Base-by-base conservation (phyloP, 495 filamentous ascomycete genomes). In the Xylaria acuta region DNA sequence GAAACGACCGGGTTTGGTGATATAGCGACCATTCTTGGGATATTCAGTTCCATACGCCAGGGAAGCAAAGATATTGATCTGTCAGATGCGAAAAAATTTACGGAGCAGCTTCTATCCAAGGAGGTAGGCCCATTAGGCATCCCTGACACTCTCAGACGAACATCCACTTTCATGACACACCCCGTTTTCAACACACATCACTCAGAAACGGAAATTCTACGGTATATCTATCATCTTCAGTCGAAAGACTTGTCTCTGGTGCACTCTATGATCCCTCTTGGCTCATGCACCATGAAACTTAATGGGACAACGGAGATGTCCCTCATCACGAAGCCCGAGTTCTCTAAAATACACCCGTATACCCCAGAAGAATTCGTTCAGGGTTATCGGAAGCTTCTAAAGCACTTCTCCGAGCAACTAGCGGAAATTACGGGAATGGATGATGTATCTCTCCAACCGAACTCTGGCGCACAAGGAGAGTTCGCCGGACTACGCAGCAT, bases 271-370 rank as follows among this genome's bases (percentile, higher is more conserved):
- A 99, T 99, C 73, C 95, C 96, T 8, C 89, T 99, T n/a, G 96
- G 96, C 36, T 98, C 97, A 22, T 99, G 96, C 86, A 99, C 96
- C 30, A 99, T 99, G 96, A 99, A 99, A 87, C 90, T 99, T 54
- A 99, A 99, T 78, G 94, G 93, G 69, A 97, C 95, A 41, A 92
- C 93, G 20, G 95, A 98, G 80, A 98, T 97, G 93, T 88, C 93
- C 12, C 93, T 96, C 25, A 85, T 98, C 69, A 94, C 94, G 1
- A 93, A 90, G 86, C 91, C 92, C 14, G 91, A 94, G 76, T 95
- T 97, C 81, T 88, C 93, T 58, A 89, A 92, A 60, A 89, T 98
- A 36, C 96, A 99, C 81, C 96, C 96, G 3, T 94, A 94, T 76
- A 88, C 89, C 27, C 92, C 92, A 1, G 74, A 82, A 1, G 81